Conservation (phyloP, 306 rosid species). For the Pterocarpus santalinus region DNA sequence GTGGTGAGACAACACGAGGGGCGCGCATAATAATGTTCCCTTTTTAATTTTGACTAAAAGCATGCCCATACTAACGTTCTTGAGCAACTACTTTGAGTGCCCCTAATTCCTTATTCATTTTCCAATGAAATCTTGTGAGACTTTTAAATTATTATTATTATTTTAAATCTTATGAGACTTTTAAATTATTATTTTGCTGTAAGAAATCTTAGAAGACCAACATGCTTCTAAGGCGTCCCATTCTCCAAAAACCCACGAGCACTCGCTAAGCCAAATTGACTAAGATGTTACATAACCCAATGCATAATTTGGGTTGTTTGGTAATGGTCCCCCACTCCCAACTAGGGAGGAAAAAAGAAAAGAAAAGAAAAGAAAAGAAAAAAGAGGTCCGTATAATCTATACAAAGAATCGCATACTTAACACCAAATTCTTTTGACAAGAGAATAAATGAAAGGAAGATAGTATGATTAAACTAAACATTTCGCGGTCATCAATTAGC, state of each 20-base stretch:
- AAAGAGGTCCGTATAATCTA: not conserved
- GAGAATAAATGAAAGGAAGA: conserved; percentile 45
- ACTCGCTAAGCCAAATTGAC: conserved; percentile 64
- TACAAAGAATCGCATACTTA: conserved; percentile 8
- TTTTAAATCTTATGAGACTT: too few relatives aligned
- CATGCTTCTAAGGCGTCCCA: conserved; percentile 89
- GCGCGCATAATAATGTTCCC: too few relatives aligned
- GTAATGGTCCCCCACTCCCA: conserved; percentile 65
- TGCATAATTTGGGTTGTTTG: conserved; percentile 64
- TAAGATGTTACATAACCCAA: conserved; percentile 62
- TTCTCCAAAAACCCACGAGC: conserved; percentile 99
- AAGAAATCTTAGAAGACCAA: conserved; percentile 70
- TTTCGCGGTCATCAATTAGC: conserved; percentile 52
- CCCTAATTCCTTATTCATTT: conserved; percentile 48
- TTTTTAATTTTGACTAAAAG: too few relatives aligned
- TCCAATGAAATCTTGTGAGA: conserved; percentile 79
- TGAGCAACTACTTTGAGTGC: conserved; percentile 28
- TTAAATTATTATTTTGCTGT: too few relatives aligned
- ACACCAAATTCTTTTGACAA: conserved; percentile 23
- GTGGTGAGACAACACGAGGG: too few relatives aligned
- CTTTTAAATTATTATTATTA: not conserved
- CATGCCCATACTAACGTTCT: conserved; percentile 37
- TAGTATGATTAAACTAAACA: conserved; percentile 15
- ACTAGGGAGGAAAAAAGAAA: conserved; percentile 3
- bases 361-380: not conserved